Conservation (phyloP, 371 early-diverging fungal species). For the Paraphysoderma sedebokerense region DNA sequence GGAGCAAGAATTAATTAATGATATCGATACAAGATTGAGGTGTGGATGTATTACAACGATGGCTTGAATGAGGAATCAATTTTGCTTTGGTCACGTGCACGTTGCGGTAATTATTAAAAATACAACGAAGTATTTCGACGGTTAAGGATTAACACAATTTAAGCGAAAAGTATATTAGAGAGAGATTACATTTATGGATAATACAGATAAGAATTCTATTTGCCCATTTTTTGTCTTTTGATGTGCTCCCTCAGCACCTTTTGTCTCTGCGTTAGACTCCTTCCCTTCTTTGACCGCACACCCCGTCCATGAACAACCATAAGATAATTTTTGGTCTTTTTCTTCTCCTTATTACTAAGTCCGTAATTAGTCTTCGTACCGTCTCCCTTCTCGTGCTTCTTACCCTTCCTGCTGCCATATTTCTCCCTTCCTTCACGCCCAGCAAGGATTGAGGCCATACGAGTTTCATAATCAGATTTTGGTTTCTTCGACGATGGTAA, state of each 20-base stretch:
- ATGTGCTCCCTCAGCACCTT: slow-evolving; percentile 39
- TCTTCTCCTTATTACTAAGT: slow-evolving; percentile 41
- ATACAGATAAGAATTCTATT: no score
- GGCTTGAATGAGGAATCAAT: no score
- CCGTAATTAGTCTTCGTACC: slow-evolving; percentile 44
- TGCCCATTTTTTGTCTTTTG: slow-evolving; percentile 40
- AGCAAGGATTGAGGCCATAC: slow-evolving; percentile 60
- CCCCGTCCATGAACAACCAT: slow-evolving; percentile 87
- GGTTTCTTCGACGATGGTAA: slow-evolving; percentile 67
- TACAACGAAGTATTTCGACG: no score
- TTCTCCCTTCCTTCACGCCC: slow-evolving; percentile 84
- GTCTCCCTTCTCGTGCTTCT: slow-evolving; percentile 54
- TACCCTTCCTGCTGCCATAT: slow-evolving; percentile 71
- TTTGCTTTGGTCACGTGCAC: no score
- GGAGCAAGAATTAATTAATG: no score
- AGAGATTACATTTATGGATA: no score
- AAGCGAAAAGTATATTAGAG: no score
- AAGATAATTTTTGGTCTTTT: slow-evolving; percentile 79
- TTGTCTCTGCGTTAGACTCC: slow-evolving; percentile 67
- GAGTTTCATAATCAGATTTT: slow-evolving; percentile 79
- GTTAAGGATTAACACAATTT: no score
- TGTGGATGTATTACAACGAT: no score
- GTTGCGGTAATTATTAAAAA: no score
- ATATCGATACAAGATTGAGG: no score
- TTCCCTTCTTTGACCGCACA: slow-evolving; percentile 62